These are phyloP conservation scores for Agrocybe chaxingu DNA, from an alignment of 768 basidiomycete genomes.

Conservation along the genomic window DNA sequence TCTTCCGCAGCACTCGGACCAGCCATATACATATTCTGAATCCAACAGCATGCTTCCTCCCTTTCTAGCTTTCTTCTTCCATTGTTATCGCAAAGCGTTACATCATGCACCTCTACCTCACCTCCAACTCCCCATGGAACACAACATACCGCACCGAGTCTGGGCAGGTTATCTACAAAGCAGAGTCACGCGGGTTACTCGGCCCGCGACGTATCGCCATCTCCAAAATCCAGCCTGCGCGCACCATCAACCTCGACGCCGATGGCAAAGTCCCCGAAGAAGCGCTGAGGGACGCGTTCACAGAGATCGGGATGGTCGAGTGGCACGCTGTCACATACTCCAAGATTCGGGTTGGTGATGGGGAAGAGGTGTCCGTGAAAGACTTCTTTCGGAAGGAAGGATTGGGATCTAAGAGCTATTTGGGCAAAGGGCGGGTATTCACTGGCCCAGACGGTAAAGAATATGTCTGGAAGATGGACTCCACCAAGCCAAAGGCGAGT, in stretches of 20 bases:
- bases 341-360: slow-evolving; percentile 1
- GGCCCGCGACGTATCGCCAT: slow-evolving; percentile 8
- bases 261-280: not conserved
- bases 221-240: slow-evolving; percentile 6
- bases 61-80: not conserved
- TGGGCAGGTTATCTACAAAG: slow-evolving; percentile 20
- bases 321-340: slow-evolving; percentile 9
- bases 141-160: slow-evolving; percentile 16
- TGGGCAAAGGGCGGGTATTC: slow-evolving; percentile 21
- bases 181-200: slow-evolving; percentile 9
- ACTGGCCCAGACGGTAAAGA: slow-evolving; percentile 24
- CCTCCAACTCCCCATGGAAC: slow-evolving; percentile 15
- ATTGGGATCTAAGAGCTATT: not conserved
- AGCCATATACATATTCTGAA: no score
- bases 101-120: slow-evolving; percentile 21
- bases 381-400: slow-evolving; percentile 16
- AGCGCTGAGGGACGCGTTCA: slow-evolving; percentile 1
- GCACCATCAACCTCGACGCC: not conserved
- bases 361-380: not conserved
- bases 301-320: slow-evolving; percentile 12
- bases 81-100: not conserved
- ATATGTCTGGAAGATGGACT: slow-evolving; percentile 8
- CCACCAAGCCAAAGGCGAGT: slow-evolving; percentile 3
- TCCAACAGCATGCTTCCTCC: not conserved
- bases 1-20: no score